Evolutionary conservation across 2,329 filamentous ascomycete genomes (phyloP), one percentile per base, ranked within the genome.

Genomic region (Hypoxylon sp.): DNA sequence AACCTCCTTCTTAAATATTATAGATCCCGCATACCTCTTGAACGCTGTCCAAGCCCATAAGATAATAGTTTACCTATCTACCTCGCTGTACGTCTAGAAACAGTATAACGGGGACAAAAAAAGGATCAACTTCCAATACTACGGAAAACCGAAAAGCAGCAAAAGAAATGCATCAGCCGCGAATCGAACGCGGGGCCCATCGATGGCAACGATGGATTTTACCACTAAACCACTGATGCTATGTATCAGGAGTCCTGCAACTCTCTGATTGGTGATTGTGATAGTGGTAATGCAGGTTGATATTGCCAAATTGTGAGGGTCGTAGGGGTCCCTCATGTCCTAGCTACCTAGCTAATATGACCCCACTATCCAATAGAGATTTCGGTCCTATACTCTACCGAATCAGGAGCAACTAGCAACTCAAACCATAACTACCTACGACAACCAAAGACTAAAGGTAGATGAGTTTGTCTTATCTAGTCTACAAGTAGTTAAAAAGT

Each of bases 141-240:
- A 5, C 11, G 6, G 29, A 42, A 42, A 42, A 42, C 5, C 3
- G 19, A 22, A 14, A 56, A 46, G 13, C 22, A 2, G 29, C 56
- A 55, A 63, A 68, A 65, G 3, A 61, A 69, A 72, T 80, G 79
- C 78, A 80, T 76, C 74, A 80, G 77, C 80, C 80, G 79, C 73
- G 80, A 82, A 81, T 82, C 80, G 80, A 82, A 82, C 81, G 74
- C 80, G 81, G 81, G 80, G 81, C 82, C 81, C 81, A 82, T 84
- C 82, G 81, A 84, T 84, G 82, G 82, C 82, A 84, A 84, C 82
- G 82, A 84, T 82, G 81, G 81, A 84, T 84, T 83, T 83, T 84
- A 84, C 82, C 82, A 83, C 81, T 84, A 83, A 83, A 83, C 82
- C 82, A 84, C 81, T 81, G 77, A 76, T 78, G 77, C 77, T 24